Evolutionary conservation across 441 rosid species (phyloP), one percentile per base, ranked within the genome.

Genomic region (Brassica balearica): DNA sequence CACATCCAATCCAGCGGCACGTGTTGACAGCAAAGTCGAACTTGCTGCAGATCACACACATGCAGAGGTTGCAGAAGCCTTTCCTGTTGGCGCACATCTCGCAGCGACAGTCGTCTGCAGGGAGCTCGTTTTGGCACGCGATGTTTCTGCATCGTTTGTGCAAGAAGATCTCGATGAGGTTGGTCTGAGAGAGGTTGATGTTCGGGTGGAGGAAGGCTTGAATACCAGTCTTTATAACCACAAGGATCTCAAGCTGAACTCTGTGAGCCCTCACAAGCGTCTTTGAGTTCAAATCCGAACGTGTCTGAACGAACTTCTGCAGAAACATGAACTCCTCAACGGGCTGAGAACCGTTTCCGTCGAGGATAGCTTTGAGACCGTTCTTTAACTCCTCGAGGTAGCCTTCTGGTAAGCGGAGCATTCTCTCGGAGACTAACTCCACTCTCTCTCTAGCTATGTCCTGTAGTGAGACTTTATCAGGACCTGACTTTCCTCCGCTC

Each of bases 161-260:
- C 20, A 55, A 55, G 10, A 55, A 96, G 70, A 91, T 88, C 88
- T 96, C 98, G 53, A 94, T 91, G 62, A 96, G 92, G 74, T 92
- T 87, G 48, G 97, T 84, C 74, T 91, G 99, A 22, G 98, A 91
- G 29, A 96, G 92, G 80, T 96, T 92, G 77, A 92, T 84, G 80
- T 86, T 88, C 38, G 97, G 99, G 80, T 91, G 97, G 87, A 96
- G 82, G 84, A 96, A 94, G 7, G 97, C 98, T 84, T 92, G 99
- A 70, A 94, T 96, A 71, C 97, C 96, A 14, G 97, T 91, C 76
- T 89, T 96, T 69, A 96, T 94, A 1, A 92, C 92, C 81, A 96
- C 97, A 17, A 96, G 97, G 80, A 94, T 89, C 77, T 92, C 95
- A 43, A 92, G 95, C 76, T 96, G 99, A 36, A 84, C 91, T n/a